Evolutionary conservation across 192 early-diverging fungal genomes (phyloP).

Genomic region (Backusella morwellensis): DNA sequence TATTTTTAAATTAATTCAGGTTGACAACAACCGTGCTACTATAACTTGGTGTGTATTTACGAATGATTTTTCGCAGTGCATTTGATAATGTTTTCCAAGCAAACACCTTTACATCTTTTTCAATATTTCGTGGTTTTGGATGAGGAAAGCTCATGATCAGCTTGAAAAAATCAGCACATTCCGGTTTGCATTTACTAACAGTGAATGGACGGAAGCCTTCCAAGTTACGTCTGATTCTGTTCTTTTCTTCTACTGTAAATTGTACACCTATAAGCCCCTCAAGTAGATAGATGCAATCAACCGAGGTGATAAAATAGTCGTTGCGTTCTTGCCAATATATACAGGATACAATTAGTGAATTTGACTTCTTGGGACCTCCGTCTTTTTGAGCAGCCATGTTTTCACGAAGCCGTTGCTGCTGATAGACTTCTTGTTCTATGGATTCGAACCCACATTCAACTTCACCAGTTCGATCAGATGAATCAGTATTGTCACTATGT

Average conservation of each 20-base stretch:
- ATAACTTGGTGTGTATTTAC: constrained; percentile 66
- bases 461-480: constrained; percentile 11
- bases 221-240: constrained; percentile 82
- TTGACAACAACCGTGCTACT: constrained; percentile 34
- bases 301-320: constrained; percentile 79
- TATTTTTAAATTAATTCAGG: constrained; percentile 4
- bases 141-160: constrained; percentile 81
- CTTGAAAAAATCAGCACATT: constrained; percentile 76
- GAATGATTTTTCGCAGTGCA: constrained; percentile 76
- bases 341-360: constrained; percentile 67
- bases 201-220: constrained; percentile 80
- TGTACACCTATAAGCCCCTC: constrained; percentile 73
- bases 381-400: constrained; percentile 60
- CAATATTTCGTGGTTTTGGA: constrained; percentile 83
- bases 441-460: constrained; percentile 26
- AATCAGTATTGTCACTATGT: constrained; percentile 58
- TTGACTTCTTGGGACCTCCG: constrained; percentile 42
- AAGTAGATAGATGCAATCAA: constrained; percentile 75
- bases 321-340: constrained; percentile 76
- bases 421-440: constrained; percentile 48
- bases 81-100: constrained; percentile 70
- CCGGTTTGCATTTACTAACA: constrained; percentile 72
- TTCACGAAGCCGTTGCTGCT: constrained; percentile 44
- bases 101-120: constrained; percentile 89
- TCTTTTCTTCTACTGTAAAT: constrained; percentile 83